Evolutionary conservation across 2,329 filamentous ascomycete genomes (phyloP).

Genomic region (Septoria petroselini): DNA sequence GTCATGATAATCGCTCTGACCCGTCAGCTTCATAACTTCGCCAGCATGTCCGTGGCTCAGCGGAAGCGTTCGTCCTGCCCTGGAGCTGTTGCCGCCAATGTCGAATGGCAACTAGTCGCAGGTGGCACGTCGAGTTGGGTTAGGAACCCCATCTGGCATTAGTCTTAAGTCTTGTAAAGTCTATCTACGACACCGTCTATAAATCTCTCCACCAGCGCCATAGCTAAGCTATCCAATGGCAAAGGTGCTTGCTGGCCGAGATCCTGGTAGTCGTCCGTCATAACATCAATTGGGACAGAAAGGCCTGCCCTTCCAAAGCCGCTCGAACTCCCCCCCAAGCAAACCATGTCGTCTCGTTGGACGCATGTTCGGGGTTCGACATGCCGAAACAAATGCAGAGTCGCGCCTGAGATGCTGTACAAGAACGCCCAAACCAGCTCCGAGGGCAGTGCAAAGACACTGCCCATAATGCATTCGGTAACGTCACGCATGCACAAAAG

Average conservation of each 20-base stretch:
- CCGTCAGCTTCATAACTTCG: no score
- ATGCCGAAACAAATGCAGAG: constrained; percentile 4
- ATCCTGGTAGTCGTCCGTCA: neutral
- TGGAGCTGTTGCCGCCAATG: no score
- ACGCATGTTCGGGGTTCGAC: no score
- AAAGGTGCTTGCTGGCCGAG: neutral
- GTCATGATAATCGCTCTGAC: no score
- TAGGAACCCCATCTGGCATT: neutral
- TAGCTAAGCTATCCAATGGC: neutral
- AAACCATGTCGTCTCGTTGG: neutral
- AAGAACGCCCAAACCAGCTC: neutral
- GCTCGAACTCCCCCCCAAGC: neutral
- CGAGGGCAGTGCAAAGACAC: neutral
- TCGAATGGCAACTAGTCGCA: no score
- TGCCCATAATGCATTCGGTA: constrained; percentile 12
- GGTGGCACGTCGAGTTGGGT: no score
- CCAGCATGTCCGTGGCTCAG: no score
- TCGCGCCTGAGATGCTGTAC: constrained; percentile 4
- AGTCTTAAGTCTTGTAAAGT: neutral
- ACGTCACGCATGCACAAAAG: constrained; percentile 10
- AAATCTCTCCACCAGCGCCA: neutral
- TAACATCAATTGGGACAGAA: neutral
- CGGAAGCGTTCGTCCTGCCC: no score
- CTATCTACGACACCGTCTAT: neutral
- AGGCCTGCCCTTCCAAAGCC: constrained; percentile 4